Evolutionary conservation across 2,329 filamentous ascomycete genomes (phyloP).

Genomic region (Xenosphaeropsis pyriputrescens): DNA sequence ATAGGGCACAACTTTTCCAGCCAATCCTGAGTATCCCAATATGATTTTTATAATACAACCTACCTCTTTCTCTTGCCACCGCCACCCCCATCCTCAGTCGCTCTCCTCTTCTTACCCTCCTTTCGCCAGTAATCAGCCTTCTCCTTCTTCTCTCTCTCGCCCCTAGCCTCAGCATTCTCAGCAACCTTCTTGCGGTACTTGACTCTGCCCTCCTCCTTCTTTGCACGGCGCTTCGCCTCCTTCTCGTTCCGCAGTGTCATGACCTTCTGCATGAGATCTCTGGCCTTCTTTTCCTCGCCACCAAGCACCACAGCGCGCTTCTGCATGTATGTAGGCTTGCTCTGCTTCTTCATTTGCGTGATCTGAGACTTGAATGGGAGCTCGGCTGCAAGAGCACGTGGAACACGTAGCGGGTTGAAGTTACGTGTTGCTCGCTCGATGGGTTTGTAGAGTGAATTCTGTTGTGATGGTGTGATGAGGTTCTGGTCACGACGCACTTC

Average conservation of each 20-base stretch:
- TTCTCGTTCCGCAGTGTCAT: constrained; percentile 85
- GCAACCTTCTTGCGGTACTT: constrained; percentile 73
- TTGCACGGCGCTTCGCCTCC: constrained; percentile 63
- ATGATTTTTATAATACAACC: too few relatives aligned
- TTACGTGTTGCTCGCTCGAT: constrained; percentile 53
- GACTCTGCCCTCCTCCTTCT: constrained; percentile 77
- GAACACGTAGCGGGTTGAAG: constrained; percentile 65
- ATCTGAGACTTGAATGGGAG: constrained; percentile 92
- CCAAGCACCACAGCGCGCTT: constrained; percentile 83
- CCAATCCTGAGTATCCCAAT: too few relatives aligned
- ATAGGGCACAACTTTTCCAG: too few relatives aligned
- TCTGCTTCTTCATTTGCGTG: constrained; percentile 64
- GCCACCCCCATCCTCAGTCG: constrained; percentile 33
- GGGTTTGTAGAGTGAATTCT: constrained; percentile 72
- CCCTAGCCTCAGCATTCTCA: constrained; percentile 72
- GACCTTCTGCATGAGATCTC: constrained; percentile 85
- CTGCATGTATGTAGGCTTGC: constrained; percentile 76
- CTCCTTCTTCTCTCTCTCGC: constrained; percentile 77
- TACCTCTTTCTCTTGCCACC: constrained; percentile 13
- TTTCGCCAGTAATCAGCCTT: constrained; percentile 83
- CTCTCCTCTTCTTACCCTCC: constrained; percentile 70
- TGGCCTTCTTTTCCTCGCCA: constrained; percentile 77
- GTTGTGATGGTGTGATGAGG: constrained; percentile 62
- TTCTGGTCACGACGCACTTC: constrained; percentile 69
- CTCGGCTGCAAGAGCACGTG: constrained; percentile 63